Percentiles rank a stretch among this genome's conserved stretches.
These are phyloP conservation scores for Hansenula lynferdii DNA, from an alignment of 1,139 yeast species.

Conservation along the genomic window DNA sequence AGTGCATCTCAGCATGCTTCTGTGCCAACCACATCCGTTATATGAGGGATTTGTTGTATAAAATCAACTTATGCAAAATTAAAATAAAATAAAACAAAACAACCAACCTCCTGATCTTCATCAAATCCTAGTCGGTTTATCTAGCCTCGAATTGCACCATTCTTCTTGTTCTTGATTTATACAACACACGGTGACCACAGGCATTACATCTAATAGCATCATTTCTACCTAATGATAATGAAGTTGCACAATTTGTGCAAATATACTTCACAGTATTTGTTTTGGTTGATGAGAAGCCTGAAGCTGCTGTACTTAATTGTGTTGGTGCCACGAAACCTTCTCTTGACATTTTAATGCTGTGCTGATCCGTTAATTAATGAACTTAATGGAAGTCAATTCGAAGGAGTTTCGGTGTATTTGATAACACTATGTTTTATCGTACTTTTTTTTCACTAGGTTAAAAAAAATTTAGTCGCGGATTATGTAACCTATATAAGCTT, in stretches of 20 bases:
- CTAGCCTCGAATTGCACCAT: slow-evolving; percentile 47
- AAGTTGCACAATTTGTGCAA: slow-evolving; percentile 95
- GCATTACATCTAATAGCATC: slow-evolving; percentile 98
- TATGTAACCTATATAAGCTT: no score
- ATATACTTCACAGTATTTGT: slow-evolving; percentile 87
- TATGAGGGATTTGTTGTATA: no score
- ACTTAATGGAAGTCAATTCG: no score
- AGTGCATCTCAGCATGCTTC: no score
- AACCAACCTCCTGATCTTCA: neutral
- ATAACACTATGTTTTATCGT: neutral
- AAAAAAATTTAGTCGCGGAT: neutral
- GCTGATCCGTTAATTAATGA: no score
- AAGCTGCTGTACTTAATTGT: slow-evolving; percentile 66
- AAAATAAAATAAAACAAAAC: neutral
- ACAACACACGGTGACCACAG: slow-evolving; percentile 96
- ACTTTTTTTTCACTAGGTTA: neutral
- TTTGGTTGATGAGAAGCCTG: slow-evolving; percentile 63
- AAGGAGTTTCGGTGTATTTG: no score
- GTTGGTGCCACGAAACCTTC: slow-evolving; percentile 95
- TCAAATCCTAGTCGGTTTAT: slow-evolving; percentile 4
- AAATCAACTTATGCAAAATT: neutral
- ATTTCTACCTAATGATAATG: slow-evolving; percentile 81
- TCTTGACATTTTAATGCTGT: slow-evolving; percentile 67
- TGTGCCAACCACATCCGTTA: no score
- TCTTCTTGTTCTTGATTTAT: slow-evolving; percentile 95